Percentiles rank a stretch among this genome's conserved stretches.
Conservation (phyloP, 2,329 filamentous ascomycete species). For the Trichoderma sp. region DNA sequence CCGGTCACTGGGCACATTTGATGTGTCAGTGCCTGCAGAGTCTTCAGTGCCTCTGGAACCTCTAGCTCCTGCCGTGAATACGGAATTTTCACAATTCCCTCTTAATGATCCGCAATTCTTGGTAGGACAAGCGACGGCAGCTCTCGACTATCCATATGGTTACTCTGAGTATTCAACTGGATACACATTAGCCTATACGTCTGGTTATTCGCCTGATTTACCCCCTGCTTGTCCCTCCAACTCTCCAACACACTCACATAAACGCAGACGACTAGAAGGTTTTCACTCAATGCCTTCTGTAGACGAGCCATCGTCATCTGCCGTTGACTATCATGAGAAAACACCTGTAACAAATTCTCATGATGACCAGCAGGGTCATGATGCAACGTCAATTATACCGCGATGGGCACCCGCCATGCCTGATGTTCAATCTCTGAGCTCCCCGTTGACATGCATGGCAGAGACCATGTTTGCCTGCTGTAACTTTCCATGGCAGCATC, state of each 20-base stretch:
- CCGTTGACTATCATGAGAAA: slow-evolving; percentile 38
- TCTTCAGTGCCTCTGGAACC: slow-evolving; percentile 25
- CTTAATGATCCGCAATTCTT: slow-evolving; percentile 31
- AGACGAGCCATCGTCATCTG: slow-evolving; percentile 24
- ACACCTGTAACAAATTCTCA: slow-evolving; percentile 27
- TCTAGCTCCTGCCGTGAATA: slow-evolving; percentile 27
- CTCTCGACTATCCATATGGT: slow-evolving; percentile 32
- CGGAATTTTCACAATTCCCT: slow-evolving; percentile 30
- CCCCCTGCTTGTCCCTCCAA: slow-evolving; percentile 27
- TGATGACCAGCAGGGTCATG: slow-evolving; percentile 26
- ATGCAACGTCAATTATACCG: slow-evolving; percentile 1
- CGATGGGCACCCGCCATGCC: slow-evolving; percentile 25
- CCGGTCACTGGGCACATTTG: slow-evolving; percentile 31
- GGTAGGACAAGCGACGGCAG: slow-evolving; percentile 32
- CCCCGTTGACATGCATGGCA: slow-evolving; percentile 33
- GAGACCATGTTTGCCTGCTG: slow-evolving; percentile 38
- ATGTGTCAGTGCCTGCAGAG: slow-evolving; percentile 27
- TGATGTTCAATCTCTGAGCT: slow-evolving; percentile 29
- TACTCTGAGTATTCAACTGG: background rate
- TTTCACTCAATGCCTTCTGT: slow-evolving; percentile 34
- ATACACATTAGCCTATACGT: background rate
- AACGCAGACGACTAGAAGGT: slow-evolving; percentile 36
- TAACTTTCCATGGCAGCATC: slow-evolving; percentile 30
- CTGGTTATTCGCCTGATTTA: background rate
- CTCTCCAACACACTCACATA: slow-evolving; percentile 33